A percentile compares a stretch with the other conserved stretches of the same genome.
These are phyloP conservation scores for Umbellularia californica DNA, from an alignment of 164 flowering plant species.

Conservation along the genomic window DNA sequence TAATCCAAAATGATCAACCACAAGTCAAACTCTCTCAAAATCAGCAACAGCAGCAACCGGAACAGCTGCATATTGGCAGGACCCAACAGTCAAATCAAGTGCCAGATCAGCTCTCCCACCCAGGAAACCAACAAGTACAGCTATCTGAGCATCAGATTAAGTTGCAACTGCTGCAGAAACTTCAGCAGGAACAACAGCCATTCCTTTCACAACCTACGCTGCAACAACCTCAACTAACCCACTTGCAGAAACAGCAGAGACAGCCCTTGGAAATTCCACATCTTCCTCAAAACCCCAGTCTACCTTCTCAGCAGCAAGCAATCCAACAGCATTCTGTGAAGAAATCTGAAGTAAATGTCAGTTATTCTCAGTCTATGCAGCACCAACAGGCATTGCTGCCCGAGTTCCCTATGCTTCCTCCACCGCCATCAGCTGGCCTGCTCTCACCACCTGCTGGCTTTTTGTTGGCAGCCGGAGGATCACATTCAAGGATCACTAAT, in stretches of 20 bases:
- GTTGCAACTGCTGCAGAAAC: constrained; percentile 68
- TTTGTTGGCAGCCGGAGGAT: constrained; percentile 33
- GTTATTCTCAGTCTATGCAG: constrained; percentile 45
- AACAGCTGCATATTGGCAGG: constrained; percentile 20
- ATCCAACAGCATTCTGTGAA: constrained; percentile 42
- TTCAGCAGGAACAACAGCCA: constrained; percentile 74
- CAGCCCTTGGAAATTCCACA: constrained; percentile 55
- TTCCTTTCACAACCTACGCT: constrained; percentile 44
- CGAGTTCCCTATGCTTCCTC: constrained; percentile 44
- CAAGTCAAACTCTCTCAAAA: constrained; percentile 49
- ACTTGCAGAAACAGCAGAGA: constrained; percentile 63
- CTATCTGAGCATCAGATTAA: constrained; percentile 65
- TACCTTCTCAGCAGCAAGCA: constrained; percentile 41
- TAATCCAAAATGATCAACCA: constrained; percentile 53
- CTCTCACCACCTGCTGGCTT: constrained; percentile 36
- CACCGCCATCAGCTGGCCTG: constrained; percentile 33
- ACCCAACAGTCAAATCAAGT: constrained; percentile 42
- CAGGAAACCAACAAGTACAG: constrained; percentile 23
- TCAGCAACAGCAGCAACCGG: constrained; percentile 22
- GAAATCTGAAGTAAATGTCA: constrained; percentile 36
- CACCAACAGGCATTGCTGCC: constrained; percentile 36
- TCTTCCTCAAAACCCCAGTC: constrained; percentile 41
- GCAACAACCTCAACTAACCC: constrained; percentile 49
- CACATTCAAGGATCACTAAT: constrained; percentile 62
- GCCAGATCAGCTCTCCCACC: constrained; percentile 39